phyloP scores from a whole-genome alignment of 495 filamentous ascomycete genomes.

The Cercophora scortea region DNA sequence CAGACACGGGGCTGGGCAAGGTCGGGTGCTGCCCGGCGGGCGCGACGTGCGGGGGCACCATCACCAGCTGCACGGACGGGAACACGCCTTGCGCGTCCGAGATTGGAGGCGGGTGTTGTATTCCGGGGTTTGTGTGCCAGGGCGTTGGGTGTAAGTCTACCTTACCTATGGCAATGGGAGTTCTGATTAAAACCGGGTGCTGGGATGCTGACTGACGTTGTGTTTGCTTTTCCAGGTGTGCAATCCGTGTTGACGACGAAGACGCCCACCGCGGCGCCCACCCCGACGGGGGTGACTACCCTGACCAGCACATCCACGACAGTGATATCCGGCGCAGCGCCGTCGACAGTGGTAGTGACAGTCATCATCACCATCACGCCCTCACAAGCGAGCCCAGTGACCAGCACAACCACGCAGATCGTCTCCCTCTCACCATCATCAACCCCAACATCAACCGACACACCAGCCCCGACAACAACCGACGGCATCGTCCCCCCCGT shows the following conservation, averaged over 20 bases:
- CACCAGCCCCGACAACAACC: not conserved
- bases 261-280: too few species aligned
- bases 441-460: not conserved
- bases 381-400: conserved; percentile 12
- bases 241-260: too few species aligned
- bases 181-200: not conserved
- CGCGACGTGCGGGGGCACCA: conserved; percentile 54
- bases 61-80: conserved; percentile 54
- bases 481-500: conserved; percentile 22
- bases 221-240: too few species aligned
- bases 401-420: conserved; percentile 33
- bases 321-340: conserved; percentile 13
- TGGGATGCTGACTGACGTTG: not conserved
- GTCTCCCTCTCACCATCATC: conserved; percentile 17
- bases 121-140: conserved; percentile 71
- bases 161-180: not conserved
- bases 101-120: conserved; percentile 81
- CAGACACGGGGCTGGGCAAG: conserved; percentile 63
- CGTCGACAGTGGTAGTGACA: conserved; percentile 28
- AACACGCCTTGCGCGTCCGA: conserved; percentile 60
- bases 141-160: conserved; percentile 65
- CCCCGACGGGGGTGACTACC: conserved; percentile 13
- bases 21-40: conserved; percentile 84
- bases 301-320: conserved; percentile 17
- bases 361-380: conserved; percentile 27